Evolutionary conservation across 495 filamentous ascomycete species (phyloP).

Genomic region (Chaetomium cochliodes): DNA sequence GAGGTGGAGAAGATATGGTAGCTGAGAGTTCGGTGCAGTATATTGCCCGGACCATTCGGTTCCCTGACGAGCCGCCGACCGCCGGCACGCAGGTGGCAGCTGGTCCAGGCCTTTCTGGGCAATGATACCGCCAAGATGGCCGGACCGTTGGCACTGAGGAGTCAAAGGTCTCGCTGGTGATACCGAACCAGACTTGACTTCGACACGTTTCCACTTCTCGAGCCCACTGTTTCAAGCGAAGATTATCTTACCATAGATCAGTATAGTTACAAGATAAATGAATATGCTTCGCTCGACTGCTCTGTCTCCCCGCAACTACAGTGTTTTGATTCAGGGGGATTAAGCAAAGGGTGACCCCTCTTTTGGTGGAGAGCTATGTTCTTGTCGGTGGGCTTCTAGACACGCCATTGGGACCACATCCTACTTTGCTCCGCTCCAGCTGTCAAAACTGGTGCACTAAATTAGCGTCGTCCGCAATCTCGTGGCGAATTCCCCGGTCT

Average conservation of each 20-base stretch:
- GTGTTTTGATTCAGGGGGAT: not conserved
- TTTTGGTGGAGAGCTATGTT: not conserved
- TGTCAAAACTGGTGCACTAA: slow-evolving; percentile 10
- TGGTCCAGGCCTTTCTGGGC: not conserved
- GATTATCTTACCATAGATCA: too few species aligned
- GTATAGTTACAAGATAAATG: too few species aligned
- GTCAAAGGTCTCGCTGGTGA: not conserved
- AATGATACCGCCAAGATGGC: not conserved
- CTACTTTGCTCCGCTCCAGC: not conserved
- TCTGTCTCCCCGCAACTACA: not conserved
- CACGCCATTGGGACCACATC: not conserved
- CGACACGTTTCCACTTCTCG: too few species aligned
- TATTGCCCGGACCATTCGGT: slow-evolving; percentile 41
- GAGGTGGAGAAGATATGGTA: not conserved
- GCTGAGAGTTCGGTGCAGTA: slow-evolving; percentile 3
- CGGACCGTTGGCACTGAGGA: not conserved
- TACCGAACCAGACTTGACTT: not conserved
- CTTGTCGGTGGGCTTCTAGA: not conserved
- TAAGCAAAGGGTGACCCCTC: not conserved
- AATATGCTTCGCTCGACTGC: too few species aligned
- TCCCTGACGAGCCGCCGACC: slow-evolving; percentile 41
- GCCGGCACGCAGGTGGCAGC: not conserved
- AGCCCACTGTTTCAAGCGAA: too few species aligned
- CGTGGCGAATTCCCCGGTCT: slow-evolving; percentile 3
- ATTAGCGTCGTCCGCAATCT: slow-evolving; percentile 1